Conservation (phyloP, 2,329 filamentous ascomycete species). For the Scedosporium boydii region DNA sequence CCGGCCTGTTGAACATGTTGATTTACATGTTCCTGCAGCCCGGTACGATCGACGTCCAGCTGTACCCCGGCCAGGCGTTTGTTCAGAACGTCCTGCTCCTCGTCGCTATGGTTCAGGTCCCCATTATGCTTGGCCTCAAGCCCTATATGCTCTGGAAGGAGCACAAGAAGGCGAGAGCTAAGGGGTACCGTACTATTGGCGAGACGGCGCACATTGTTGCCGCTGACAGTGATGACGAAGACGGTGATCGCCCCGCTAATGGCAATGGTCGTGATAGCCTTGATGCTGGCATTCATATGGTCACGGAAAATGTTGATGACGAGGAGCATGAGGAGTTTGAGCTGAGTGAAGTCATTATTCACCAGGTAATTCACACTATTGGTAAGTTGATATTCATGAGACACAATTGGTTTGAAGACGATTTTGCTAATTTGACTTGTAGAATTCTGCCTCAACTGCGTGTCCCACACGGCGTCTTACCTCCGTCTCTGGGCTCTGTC, state of each 20-base stretch:
- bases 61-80: conserved; percentile 68
- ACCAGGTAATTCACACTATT: conserved; percentile 97
- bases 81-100: conserved; percentile 75
- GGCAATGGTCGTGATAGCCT: conserved; percentile 34
- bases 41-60: conserved; percentile 58
- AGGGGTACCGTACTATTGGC: conserved; percentile 88
- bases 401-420: not conserved
- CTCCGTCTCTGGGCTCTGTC: conserved; percentile 97
- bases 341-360: conserved; percentile 95
- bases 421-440: conserved; percentile 18
- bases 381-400: conserved; percentile 46
- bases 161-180: conserved; percentile 77
- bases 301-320: conserved; percentile 63
- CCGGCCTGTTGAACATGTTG: conserved; percentile 93
- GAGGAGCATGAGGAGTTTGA: conserved; percentile 93
- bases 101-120: conserved; percentile 77
- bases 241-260: conserved; percentile 25
- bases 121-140: conserved; percentile 86
- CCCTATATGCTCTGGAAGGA: conserved; percentile 91
- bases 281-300: conserved; percentile 68
- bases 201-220: conserved; percentile 83
- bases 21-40: conserved; percentile 99
- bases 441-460: conserved; percentile 99
- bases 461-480: conserved; percentile 97
- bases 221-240: conserved; percentile 77